These are phyloP conservation scores for Omphalotus olearius DNA, from an alignment of 1,284 basidiomycete genomes.

Conservation along the genomic window DNA sequence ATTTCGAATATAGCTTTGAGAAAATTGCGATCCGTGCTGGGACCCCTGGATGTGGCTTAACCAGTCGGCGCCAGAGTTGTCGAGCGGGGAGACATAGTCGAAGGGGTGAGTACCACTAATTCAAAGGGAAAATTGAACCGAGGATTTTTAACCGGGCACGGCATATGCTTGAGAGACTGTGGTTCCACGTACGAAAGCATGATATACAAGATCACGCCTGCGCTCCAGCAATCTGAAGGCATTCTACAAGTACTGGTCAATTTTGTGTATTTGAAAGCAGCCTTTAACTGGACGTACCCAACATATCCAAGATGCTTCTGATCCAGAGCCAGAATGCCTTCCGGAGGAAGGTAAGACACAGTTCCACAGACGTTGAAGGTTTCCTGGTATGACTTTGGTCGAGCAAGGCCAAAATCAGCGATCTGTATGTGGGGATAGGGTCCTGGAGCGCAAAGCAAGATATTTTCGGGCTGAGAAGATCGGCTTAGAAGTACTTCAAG, in stretches of 20 bases:
- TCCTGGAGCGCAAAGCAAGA: conserved; percentile 70
- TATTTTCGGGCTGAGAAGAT: conserved; percentile 71
- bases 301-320: conserved; percentile 69
- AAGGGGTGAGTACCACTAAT: conserved; percentile 70
- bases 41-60: conserved; percentile 29
- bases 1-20: conserved; percentile 39
- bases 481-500: not conserved
- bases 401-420: conserved; percentile 83
- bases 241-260: conserved; percentile 36
- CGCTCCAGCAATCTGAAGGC: conserved; percentile 82
- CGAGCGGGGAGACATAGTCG: conserved; percentile 42
- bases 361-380: conserved; percentile 81
- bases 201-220: conserved; percentile 73
- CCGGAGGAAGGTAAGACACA: conserved; percentile 80
- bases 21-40: conserved; percentile 20
- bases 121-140: conserved; percentile 1
- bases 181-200: conserved; percentile 66
- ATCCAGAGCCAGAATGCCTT: conserved; percentile 73
- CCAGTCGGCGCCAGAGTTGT: conserved; percentile 29
- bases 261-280: not conserved
- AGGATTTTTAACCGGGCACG: conserved; percentile 3
- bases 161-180: conserved; percentile 3
- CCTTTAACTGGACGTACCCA: conserved; percentile 27
- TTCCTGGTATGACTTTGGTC: conserved; percentile 73
- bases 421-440: conserved; percentile 80